These are phyloP conservation scores for Pelagophyceae sp. DNA, from an alignment of 352 stramenopile species.

Conservation along the genomic window DNA sequence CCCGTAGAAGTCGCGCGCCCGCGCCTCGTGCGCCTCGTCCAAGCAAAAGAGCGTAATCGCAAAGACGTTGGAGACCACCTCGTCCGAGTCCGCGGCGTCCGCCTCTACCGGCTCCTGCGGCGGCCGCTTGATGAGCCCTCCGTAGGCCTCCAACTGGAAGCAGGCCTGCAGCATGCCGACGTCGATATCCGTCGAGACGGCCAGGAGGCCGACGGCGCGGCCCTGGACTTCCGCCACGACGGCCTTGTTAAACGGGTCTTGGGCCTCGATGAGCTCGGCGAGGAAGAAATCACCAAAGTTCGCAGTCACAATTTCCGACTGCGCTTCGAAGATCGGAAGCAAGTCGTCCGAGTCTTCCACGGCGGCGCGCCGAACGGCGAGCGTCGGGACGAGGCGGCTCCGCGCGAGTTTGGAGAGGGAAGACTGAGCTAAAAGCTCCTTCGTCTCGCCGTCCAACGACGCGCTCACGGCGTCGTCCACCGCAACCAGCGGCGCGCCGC, in stretches of 20 bases:
- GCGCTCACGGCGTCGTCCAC: not conserved
- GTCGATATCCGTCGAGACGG: slow-evolving; percentile 69
- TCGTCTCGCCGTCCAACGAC: not conserved
- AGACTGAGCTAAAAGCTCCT: slow-evolving; percentile 13
- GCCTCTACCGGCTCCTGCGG: not conserved
- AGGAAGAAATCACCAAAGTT: slow-evolving; percentile 81
- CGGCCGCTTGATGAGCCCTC: slow-evolving; percentile 51
- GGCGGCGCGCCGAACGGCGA: slow-evolving; percentile 28
- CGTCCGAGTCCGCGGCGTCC: slow-evolving; percentile 9
- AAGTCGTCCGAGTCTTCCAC: slow-evolving; percentile 43
- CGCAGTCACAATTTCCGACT: slow-evolving; percentile 48
- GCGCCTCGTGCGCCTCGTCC: slow-evolving; percentile 20
- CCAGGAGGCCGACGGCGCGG: slow-evolving; percentile 61
- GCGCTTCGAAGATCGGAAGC: slow-evolving; percentile 37
- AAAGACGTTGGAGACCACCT: slow-evolving; percentile 33
- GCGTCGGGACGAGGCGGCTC: slow-evolving; percentile 23
- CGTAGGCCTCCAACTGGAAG: slow-evolving; percentile 66
- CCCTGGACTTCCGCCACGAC: slow-evolving; percentile 60
- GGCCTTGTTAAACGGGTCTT: slow-evolving; percentile 62
- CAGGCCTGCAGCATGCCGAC: slow-evolving; percentile 61
- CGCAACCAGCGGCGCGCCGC: not conserved
- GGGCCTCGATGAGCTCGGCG: slow-evolving; percentile 73
- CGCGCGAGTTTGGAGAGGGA: slow-evolving; percentile 20
- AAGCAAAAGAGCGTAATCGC: slow-evolving; percentile 46
- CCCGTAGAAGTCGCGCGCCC: slow-evolving; percentile 38